Percentiles rank a stretch among this genome's conserved stretches.
Conservation (phyloP, 2,329 filamentous ascomycete species). For the Aspergillus flavus region DNA sequence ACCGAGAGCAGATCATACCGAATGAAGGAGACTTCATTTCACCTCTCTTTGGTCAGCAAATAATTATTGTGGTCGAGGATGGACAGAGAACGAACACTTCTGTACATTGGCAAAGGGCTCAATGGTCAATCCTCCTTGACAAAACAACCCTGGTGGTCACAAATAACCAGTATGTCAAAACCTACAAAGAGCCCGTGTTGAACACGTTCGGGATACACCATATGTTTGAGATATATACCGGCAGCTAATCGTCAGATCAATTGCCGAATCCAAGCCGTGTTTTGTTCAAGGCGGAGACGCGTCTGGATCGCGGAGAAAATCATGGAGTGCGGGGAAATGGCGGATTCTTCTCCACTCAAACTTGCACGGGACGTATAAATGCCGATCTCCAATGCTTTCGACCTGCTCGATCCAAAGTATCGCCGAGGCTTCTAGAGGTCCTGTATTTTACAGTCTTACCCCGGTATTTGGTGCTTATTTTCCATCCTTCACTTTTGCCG, state of each 20-base stretch:
- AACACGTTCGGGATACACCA: neutral
- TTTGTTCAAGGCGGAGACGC: neutral
- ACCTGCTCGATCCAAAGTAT: neutral
- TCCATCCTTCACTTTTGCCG: neutral
- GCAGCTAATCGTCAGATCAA: accelerated
- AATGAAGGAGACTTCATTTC: neutral
- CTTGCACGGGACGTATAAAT: neutral
- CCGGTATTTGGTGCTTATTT: neutral
- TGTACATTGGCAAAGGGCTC: too few species aligned
- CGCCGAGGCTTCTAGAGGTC: neutral
- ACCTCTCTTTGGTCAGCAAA: neutral
- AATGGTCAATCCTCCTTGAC: too few species aligned
- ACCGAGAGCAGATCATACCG: accelerated
- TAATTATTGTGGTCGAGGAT: neutral
- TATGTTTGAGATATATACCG: neutral
- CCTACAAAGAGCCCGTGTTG: neutral
- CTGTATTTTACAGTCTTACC: neutral
- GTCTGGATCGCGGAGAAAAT: neutral
- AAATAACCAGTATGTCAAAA: neutral
- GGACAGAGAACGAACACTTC: neutral
- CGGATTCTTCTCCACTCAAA: neutral
- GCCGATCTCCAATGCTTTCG: neutral
- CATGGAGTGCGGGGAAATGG: neutral
- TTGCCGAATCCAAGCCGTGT: neutral
- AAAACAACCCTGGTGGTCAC: too few species aligned